phyloP scores from a whole-genome alignment of 208 protist species.

The Leishmania tarentolae region DNA sequence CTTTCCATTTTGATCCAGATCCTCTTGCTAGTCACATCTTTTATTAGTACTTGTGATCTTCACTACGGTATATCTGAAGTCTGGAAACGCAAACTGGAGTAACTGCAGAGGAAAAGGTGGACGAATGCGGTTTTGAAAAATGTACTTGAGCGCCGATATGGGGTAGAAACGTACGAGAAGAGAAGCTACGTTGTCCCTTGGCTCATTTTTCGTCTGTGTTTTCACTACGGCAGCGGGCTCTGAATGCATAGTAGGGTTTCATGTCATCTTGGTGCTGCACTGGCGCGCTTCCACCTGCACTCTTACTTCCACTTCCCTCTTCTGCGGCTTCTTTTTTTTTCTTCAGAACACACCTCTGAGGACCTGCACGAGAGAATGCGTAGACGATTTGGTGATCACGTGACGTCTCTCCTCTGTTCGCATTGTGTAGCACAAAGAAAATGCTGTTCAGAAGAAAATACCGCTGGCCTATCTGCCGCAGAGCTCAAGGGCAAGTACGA shows the following conservation, averaged over 20 bases:
- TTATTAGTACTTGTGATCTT: slow-evolving; percentile 6
- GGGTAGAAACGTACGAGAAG: not conserved
- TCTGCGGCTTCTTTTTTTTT: not conserved
- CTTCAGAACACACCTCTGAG: not conserved
- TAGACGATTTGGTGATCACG: slow-evolving; percentile 1
- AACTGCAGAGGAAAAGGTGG: slow-evolving; percentile 3
- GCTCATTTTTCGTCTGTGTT: not conserved
- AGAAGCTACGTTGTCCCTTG: not conserved
- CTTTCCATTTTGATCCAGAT: slow-evolving; percentile 4
- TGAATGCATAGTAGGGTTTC: not conserved
- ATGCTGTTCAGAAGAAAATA: slow-evolving; percentile 4
- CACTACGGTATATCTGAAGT: slow-evolving; percentile 4
- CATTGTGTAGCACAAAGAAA: not conserved
- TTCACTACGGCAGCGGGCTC: not conserved
- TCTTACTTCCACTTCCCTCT: not conserved
- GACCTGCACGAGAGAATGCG: slow-evolving; percentile 7
- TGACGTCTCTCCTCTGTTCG: not conserved
- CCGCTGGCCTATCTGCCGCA: not conserved
- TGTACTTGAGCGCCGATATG: not conserved
- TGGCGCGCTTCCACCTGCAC: not conserved
- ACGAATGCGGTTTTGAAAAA: not conserved
- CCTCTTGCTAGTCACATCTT: slow-evolving; percentile 15
- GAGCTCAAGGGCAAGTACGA: slow-evolving; percentile 20
- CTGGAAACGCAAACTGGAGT: not conserved
- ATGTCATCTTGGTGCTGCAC: not conserved